These are phyloP conservation scores for Nasturtium officinale DNA, from an alignment of 345 rosid genomes.

Conservation along the genomic window DNA sequence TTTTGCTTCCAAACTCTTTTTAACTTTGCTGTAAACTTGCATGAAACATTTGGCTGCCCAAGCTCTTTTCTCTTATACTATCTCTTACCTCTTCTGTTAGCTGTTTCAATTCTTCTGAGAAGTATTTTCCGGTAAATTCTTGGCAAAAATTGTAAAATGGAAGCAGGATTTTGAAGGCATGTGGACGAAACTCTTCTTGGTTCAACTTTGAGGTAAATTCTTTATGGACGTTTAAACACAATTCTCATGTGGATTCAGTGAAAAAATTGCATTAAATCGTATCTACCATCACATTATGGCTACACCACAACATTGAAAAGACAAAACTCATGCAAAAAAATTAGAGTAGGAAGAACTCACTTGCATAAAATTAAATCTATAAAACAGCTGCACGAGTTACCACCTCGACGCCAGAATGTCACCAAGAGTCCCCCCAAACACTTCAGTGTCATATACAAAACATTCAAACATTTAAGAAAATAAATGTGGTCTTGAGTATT, in stretches of 20 bases:
- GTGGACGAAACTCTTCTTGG: conserved; percentile 46
- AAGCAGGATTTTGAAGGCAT: conserved; percentile 53
- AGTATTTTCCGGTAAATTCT: conserved; percentile 67
- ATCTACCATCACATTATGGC: background rate
- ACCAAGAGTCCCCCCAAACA: conserved; percentile 50
- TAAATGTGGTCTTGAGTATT: conserved; percentile 9
- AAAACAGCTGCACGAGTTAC: background rate
- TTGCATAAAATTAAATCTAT: no score
- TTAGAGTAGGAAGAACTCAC: background rate
- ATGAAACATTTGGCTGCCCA: background rate
- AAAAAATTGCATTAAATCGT: no score
- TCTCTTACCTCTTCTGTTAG: background rate
- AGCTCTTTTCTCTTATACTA: background rate
- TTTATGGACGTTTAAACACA: conserved; percentile 53
- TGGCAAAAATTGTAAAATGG: conserved; percentile 73
- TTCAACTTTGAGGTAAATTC: conserved; percentile 45
- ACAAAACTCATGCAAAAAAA: background rate
- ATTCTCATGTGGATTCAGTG: conserved; percentile 62
- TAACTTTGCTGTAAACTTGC: background rate
- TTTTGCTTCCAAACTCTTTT: conserved; percentile 42
- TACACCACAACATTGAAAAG: background rate
- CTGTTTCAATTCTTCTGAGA: conserved; percentile 51
- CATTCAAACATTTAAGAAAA: background rate
- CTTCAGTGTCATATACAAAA: conserved; percentile 39
- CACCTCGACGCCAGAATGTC: conserved; percentile 29